These are phyloP conservation scores for Aspergillus steynii DNA, from an alignment of 495 filamentous ascomycete genomes.

Conservation along the genomic window DNA sequence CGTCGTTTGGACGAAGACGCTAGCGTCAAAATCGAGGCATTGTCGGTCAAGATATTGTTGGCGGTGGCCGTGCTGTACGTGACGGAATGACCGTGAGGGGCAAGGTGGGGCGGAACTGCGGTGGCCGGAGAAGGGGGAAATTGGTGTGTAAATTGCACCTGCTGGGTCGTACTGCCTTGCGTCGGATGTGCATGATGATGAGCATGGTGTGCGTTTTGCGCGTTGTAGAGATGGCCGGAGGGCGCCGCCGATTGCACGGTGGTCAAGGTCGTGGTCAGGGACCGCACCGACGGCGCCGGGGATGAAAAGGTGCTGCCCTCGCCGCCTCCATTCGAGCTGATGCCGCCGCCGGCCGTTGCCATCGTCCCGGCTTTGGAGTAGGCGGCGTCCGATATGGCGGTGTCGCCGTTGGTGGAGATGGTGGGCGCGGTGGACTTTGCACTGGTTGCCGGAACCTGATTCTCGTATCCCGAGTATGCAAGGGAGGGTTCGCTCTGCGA, in stretches of 20 bases:
- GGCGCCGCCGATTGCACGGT: constrained; percentile 88
- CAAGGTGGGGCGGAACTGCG: constrained; percentile 78
- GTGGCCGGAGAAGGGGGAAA: constrained; percentile 78
- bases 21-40: constrained; percentile 94
- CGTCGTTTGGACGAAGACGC: constrained; percentile 91
- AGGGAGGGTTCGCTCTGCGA: constrained; percentile 55
- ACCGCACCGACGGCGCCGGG: constrained; percentile 86
- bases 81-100: constrained; percentile 65
- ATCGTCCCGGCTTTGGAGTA: constrained; percentile 79
- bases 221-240: constrained; percentile 57
- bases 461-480: constrained; percentile 58
- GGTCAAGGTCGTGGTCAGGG: constrained; percentile 90
- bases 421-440: constrained; percentile 76
- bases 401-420: constrained; percentile 76
- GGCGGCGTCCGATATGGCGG: constrained; percentile 69
- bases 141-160: constrained; percentile 81
- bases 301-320: constrained; percentile 90
- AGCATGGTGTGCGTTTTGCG: constrained; percentile 40
- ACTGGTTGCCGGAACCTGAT: constrained; percentile 57
- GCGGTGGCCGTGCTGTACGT: constrained; percentile 89
- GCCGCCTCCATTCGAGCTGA: constrained; percentile 68
- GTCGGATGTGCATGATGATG: constrained; percentile 45
- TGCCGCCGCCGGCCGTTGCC: constrained; percentile 59
- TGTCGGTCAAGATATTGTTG: constrained; percentile 88
- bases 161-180: constrained; percentile 50